Percentiles rank a stretch among this genome's conserved stretches.
Evolutionary conservation across 352 stramenopile genomes (phyloP).

Genomic region (Phytophthora gonapodyides): DNA sequence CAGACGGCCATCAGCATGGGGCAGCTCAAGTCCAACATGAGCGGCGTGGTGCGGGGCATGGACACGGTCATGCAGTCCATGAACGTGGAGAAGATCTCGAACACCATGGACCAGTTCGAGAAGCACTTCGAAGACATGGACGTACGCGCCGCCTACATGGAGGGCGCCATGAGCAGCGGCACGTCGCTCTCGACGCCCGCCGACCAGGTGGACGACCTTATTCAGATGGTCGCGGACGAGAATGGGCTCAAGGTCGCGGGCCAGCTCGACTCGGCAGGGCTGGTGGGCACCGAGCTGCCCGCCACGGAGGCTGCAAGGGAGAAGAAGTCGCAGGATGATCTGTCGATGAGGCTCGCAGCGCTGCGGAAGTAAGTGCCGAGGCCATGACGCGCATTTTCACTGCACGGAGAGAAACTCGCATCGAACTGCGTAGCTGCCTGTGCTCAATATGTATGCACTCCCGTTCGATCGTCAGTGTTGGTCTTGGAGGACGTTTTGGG

Average conservation of each 20-base stretch:
- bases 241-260: slow-evolving; percentile 96
- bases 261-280: slow-evolving; percentile 92
- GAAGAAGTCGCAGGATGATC: slow-evolving; percentile 82
- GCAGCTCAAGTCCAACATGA: slow-evolving; percentile 95
- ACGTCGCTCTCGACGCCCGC: slow-evolving; percentile 96
- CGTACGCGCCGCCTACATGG: slow-evolving; percentile 98
- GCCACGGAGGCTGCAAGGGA: slow-evolving; percentile 69
- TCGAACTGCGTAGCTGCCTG: background rate
- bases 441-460: background rate
- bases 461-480: too few relatives aligned
- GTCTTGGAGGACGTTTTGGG: too few relatives aligned
- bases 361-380: slow-evolving; percentile 59
- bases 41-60: slow-evolving; percentile 97
- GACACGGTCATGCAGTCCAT: slow-evolving; percentile 96
- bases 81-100: slow-evolving; percentile 97
- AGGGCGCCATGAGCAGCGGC: slow-evolving; percentile 96
- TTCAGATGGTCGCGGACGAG: slow-evolving; percentile 98
- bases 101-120: slow-evolving; percentile 99
- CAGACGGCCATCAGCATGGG: slow-evolving; percentile 97
- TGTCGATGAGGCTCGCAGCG: slow-evolving; percentile 82
- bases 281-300: slow-evolving; percentile 77
- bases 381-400: slow-evolving; percentile 1
- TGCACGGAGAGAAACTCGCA: background rate
- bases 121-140: slow-evolving; percentile 99
- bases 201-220: slow-evolving; percentile 97